Base-by-base conservation (phyloP, 2,329 filamentous ascomycete genomes). In the Pseudogymnoascus sp. region DNA sequence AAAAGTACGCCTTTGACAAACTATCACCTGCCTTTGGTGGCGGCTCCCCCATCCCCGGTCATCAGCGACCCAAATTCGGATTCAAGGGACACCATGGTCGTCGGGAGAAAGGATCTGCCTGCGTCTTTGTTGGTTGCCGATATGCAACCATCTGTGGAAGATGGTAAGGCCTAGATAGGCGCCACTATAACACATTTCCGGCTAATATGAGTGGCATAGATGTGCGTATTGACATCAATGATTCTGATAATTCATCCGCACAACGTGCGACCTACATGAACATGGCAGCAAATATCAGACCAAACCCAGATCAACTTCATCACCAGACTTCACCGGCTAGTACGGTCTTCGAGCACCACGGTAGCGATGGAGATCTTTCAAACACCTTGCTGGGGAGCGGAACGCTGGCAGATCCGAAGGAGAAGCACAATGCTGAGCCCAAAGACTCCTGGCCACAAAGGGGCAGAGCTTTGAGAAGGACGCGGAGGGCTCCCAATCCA, bases 1-100 rank as follows among this genome's bases (percentile, higher is more conserved):
- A 73, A 70, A 31, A 72, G 74, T 34, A 67, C 73, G 63, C 72
- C 72, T 29, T 67, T 70, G 42, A 67, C 71, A 29, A 18, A 62
- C 54, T 61, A 64, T 37, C 42, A 63, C 10, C 16, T 61, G 2
- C 34, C 61, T 16, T 6, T 39, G 34, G 29, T 34, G 16, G 45
- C 54, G 60, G 60, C 62, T 63, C 57, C 66, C 18, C 61, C 67
- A 8, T 47, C 67, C n/a, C 60, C 65, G 4, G 66, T 71, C 4
- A 66, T 69, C 1, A 69, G 71, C n/a, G 67, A 71, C 31, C 70
- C 71, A 64, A 70, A 73, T 40, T 69, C 67, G 21, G 63, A 61
- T 10, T 62, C 69, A 10, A 66, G 37, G 29, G 71, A 72, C 61
- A 64, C 72, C 47, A 71, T 74, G 67, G 70, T 65, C 37, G 21